phyloP scores from a whole-genome alignment of 257 asterid genomes.

The Solanum rostratum region DNA sequence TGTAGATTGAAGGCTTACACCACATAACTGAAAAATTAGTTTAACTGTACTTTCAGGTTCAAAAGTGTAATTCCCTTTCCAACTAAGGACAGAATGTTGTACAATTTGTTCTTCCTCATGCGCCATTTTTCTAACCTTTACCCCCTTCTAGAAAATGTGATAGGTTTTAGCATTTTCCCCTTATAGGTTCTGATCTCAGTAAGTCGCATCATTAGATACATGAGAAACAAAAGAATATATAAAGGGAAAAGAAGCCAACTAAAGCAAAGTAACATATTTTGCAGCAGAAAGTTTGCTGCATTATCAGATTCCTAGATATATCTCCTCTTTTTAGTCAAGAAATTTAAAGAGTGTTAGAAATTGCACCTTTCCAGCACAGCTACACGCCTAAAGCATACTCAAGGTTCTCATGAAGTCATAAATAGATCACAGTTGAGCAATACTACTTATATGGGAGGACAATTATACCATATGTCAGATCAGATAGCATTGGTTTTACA shows the following conservation, averaged over 20 bases:
- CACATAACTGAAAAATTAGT: neutral
- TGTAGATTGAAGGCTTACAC: neutral
- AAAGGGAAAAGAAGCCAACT: neutral
- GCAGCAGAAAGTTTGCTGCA: neutral
- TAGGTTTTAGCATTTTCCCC: neutral
- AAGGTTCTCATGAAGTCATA: neutral
- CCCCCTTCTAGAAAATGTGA: neutral
- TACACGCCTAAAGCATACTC: neutral
- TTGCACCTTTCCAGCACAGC: neutral
- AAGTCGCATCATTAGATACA: neutral
- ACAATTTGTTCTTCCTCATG: neutral
- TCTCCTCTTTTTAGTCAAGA: neutral
- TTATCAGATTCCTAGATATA: neutral
- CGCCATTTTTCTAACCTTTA: neutral
- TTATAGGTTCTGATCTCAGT: neutral
- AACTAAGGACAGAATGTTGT: neutral
- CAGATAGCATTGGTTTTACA: neutral
- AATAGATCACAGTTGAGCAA: neutral
- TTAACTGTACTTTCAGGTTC: neutral
- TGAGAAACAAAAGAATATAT: neutral
- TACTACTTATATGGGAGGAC: neutral
- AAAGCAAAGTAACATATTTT: neutral
- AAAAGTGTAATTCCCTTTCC: neutral
- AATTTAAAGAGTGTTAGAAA: neutral
- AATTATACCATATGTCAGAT: neutral